Base-by-base conservation (phyloP, 1,284 basidiomycete genomes). In the Exsudoporus floridanus region DNA sequence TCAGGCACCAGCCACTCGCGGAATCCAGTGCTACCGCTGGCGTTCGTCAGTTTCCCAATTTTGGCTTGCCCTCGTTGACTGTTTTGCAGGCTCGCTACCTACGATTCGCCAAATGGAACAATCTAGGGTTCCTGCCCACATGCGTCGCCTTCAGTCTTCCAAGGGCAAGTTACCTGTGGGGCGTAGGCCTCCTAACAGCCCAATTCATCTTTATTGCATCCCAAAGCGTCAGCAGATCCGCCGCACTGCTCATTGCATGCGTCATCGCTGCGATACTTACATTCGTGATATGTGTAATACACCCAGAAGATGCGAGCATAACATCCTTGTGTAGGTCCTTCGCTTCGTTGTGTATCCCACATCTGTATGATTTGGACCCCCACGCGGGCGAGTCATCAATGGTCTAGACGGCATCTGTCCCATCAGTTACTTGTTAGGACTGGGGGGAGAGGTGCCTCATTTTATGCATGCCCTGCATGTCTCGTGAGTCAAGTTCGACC, bases 121-220 rank as follows among this genome's bases (percentile, higher is more conserved):
- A 35, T 0, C 1, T 55, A 7, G 66, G 70, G 0, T 70, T 72
- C 18, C 49, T 64, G 34, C 44, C 60, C 21, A 57, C 43, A 0
- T 60, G 70, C 14, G 50, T 71, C 13, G 60, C 47, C 0, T 71
- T 69, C 25, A 57, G 70, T 19, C 54, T 69, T 1, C 70, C 67
- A 4, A 58, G 56, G 42, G 69, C 60, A 2, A 38, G 55, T 19
- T 69, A 56, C 41, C 23, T 71, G 7, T 69, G 67, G 70, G 53
- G 60, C 10, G 16, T 72, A 0, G 49, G 56, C 6, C 28, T 67
- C 12, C 53, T 69, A 30, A 49, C 47, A 0, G 53, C 47, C 12
- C 67, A 69, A 33, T 51, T 66, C 25, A 25, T 71, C 3, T 52
- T 67, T 7, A 41, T 67, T 1, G 50, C 53, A 1, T 59, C 55